These are phyloP conservation scores for Salix suchowensis DNA, from an alignment of 345 rosid genomes.

Conservation along the genomic window DNA sequence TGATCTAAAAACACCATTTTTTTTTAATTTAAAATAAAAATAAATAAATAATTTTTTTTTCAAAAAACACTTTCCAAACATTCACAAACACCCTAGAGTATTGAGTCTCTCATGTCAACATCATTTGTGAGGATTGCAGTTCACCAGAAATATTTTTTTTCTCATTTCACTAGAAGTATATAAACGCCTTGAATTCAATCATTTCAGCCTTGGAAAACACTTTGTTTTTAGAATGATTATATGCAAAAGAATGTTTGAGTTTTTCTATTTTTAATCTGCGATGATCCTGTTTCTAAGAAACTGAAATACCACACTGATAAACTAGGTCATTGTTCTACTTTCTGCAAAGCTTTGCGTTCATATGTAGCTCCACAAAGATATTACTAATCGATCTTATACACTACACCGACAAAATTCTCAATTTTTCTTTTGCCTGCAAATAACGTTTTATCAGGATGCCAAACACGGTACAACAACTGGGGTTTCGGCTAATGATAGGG, in stretches of 20 bases:
- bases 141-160: not conserved
- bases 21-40: no score
- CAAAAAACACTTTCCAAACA: no score
- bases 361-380: not conserved
- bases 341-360: not conserved
- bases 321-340: not conserved
- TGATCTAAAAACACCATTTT: no score
- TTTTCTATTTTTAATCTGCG: not conserved
- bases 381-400: not conserved
- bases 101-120: no score
- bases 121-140: not conserved
- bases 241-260: not conserved
- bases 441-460: conserved; percentile 55
- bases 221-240: not conserved
- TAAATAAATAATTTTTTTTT: no score
- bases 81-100: no score
- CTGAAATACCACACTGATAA: not conserved
- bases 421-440: not conserved
- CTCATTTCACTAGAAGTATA: not conserved
- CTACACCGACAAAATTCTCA: not conserved
- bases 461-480: conserved; percentile 89
- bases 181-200: not conserved
- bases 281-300: not conserved
- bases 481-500: conserved; percentile 83
- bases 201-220: not conserved